phyloP scores from a whole-genome alignment of 2,329 filamentous ascomycete genomes.

The Trichoderma semiorbis region DNA sequence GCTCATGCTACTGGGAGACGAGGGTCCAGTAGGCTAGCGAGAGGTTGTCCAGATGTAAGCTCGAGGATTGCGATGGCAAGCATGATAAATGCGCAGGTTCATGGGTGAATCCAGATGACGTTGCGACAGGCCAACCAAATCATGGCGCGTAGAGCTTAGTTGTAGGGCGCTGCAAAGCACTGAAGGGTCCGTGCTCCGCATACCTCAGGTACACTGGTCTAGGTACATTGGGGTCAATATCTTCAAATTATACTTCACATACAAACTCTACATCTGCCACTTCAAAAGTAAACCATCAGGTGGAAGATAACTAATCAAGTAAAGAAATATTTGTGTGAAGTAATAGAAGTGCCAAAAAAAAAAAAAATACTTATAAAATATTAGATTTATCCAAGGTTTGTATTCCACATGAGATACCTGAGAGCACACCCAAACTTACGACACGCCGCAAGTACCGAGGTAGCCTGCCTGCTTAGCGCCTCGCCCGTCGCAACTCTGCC shows the following conservation, averaged over 20 bases:
- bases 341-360: too few relatives aligned
- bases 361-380: too few relatives aligned
- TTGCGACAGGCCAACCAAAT: neutral
- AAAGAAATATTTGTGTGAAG: neutral
- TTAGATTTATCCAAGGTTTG: neutral
- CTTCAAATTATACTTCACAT: neutral
- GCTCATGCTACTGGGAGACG: conserved; percentile 56
- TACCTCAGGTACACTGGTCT: neutral
- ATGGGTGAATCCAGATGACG: neutral
- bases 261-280: neutral
- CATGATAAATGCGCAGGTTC: conserved; percentile 7
- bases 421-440: neutral
- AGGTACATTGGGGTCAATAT: neutral
- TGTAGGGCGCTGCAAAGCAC: neutral
- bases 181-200: neutral
- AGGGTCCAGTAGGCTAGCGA: neutral
- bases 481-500: neutral
- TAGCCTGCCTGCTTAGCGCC: neutral
- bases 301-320: neutral
- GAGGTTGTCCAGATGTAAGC: conserved; percentile 9
- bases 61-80: neutral
- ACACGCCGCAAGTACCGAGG: neutral
- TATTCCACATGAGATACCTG: neutral
- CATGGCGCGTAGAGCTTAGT: neutral
- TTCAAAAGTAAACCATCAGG: neutral